Evolutionary conservation across 2,329 filamentous ascomycete species (phyloP), one percentile per base, ranked within the genome.

Genomic region (Diaporthe longicolla): DNA sequence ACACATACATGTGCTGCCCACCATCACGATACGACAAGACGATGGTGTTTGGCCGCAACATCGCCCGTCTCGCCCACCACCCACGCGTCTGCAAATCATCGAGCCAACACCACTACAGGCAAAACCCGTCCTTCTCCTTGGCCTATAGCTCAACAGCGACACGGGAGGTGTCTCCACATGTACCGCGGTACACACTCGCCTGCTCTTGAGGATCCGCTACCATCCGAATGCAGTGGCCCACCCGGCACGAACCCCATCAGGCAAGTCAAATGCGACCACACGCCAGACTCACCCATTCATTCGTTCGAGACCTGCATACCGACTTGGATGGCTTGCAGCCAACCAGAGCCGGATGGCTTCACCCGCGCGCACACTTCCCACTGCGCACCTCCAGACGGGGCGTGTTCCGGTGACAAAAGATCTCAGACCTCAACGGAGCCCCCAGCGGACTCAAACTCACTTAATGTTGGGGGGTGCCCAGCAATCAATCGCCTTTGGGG

Each of bases 291-390:
- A 35, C 55, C 40, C 40, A 15, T 26, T 55, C 68, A 48, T 58
- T 58, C 29, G 40, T 71, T 71, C 55, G n/a, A 71, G 57, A 71
- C 52, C 55, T 71, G 69, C 69, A 71, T 63, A 21, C 66, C 45
- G 48, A 15, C 63, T 68, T 68, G 63, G 48, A 32, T 48, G 26
- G 32, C 57, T 54, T 52, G 69, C 57, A 71, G 69, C 45, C n/a
- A 63, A 26, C 45, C 69, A 63, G 32, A 35, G 40, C 32, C 57
- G 69, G 32, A 63, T 71, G 19, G n/a, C 45, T 63, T 52, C 54
- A 26, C 45, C 35, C 24, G 43, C 61, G 55, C 55, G 15, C 55
- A 43, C 69, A 43, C 8, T 32, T 71, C 55, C 32, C 11, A 43
- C 45, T 29, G 26, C 48, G 32, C 69, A 52, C 69, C 69, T 61